Evolutionary conservation across 805 yeast genomes (phyloP).

Genomic region (Metschnikowia baotianmanensis): DNA sequence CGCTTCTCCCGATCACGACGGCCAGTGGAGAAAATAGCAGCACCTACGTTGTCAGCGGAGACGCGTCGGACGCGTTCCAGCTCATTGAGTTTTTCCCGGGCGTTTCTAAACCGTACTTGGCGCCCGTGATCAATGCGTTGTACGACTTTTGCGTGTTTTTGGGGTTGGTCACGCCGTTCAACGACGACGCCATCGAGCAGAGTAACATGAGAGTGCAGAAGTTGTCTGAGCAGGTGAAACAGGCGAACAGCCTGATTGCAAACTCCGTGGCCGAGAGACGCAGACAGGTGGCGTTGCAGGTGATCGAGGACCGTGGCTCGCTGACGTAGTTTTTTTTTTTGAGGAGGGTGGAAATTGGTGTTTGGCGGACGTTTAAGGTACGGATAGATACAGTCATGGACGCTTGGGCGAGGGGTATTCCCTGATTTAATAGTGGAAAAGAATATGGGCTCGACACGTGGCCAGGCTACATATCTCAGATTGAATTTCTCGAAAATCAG

Average conservation of each 20-base stretch:
- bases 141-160: constrained; percentile 40
- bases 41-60: constrained; percentile 55
- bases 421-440: too few species aligned
- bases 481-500: too few species aligned
- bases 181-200: constrained; percentile 66
- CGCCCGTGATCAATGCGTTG: constrained; percentile 44
- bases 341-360: too few species aligned
- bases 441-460: too few species aligned
- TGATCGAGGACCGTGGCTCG: constrained; percentile 61
- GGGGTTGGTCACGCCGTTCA: constrained; percentile 58
- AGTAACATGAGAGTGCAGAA: constrained; percentile 70
- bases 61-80: constrained; percentile 87
- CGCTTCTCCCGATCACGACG: constrained; percentile 48
- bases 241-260: constrained; percentile 37
- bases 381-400: too few species aligned
- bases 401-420: too few species aligned
- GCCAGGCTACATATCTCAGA: too few species aligned
- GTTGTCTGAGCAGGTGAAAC: constrained; percentile 50
- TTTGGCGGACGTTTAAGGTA: too few species aligned
- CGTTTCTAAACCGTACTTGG: constrained; percentile 48
- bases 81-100: constrained; percentile 83
- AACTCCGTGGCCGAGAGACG: constrained; percentile 67
- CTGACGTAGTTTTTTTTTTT: constrained; percentile 9
- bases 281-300: constrained; percentile 73
- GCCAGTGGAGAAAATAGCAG: constrained; percentile 26